A percentile compares a stretch with the other conserved stretches of the same genome.
These are phyloP conservation scores for Ambrosia hybrid DNA, from an alignment of 140 eudicot species.

Conservation along the genomic window DNA sequence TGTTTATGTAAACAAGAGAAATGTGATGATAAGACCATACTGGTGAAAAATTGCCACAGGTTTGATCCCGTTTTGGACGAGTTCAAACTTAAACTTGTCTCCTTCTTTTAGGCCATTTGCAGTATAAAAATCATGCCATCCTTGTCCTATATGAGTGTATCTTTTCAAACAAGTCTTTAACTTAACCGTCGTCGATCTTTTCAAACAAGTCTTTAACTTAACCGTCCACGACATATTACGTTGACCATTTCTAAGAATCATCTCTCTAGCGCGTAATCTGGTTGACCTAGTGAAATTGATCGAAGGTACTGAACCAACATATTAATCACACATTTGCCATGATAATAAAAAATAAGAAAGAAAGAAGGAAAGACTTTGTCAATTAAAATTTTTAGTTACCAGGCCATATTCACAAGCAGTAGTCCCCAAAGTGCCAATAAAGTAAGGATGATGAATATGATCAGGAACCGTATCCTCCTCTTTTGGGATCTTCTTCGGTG, in stretches of 20 bases:
- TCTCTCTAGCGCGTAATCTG: neutral
- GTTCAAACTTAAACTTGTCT: slow-evolving; percentile 18
- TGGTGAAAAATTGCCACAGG: slow-evolving; percentile 8
- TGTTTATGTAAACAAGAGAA: neutral
- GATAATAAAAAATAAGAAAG: neutral
- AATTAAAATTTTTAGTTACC: slow-evolving; percentile 2
- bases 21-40: slow-evolving; percentile 14
- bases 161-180: too few species aligned
- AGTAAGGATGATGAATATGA: neutral
- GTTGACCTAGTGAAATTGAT: slow-evolving; percentile 3
- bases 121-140: slow-evolving; percentile 17
- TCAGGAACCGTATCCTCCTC: neutral
- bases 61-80: neutral
- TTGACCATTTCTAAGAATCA: slow-evolving; percentile 27
- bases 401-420: neutral
- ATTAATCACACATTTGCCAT: slow-evolving; percentile 2
- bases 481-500: slow-evolving; percentile 13
- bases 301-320: slow-evolving; percentile 14
- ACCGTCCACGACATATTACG: slow-evolving; percentile 8
- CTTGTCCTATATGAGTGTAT: neutral
- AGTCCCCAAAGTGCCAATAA: slow-evolving; percentile 3
- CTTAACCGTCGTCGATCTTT: neutral
- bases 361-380: neutral
- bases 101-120: slow-evolving; percentile 20
- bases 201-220: too few species aligned